Evolutionary conservation across 202 grass and related monocot genomes (phyloP).

Genomic region (Eragrostis tef): DNA sequence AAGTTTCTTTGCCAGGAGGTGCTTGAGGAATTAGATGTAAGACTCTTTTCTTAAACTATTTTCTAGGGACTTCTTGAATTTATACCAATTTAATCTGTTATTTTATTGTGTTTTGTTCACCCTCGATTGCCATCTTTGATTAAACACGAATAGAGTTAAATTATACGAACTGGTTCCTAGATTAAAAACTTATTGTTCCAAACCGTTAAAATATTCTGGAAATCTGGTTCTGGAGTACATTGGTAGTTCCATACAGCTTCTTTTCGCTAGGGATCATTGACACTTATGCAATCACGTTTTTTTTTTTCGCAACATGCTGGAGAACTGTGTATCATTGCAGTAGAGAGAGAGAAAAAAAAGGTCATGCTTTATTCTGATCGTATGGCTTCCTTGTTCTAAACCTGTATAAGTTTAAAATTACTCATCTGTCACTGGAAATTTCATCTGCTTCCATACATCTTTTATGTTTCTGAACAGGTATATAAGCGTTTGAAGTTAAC

Average conservation of each 20-base stretch:
- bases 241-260: neutral
- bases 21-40: constrained; percentile 98
- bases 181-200: neutral
- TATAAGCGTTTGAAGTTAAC: constrained; percentile 92
- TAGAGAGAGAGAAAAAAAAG: neutral
- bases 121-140: constrained; percentile 19
- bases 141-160: neutral
- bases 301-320: neutral
- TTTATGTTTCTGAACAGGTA: constrained; percentile 71
- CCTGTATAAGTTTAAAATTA: neutral
- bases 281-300: neutral
- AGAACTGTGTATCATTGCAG: neutral
- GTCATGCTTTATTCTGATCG: constrained; percentile 2
- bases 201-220: constrained; percentile 22
- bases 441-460: constrained; percentile 32
- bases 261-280: constrained; percentile 1
- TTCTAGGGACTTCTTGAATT: neutral
- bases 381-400: constrained; percentile 27
- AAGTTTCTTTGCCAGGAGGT: constrained; percentile 92
- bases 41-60: constrained; percentile 41
- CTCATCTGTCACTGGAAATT: neutral
- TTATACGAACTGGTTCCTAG: constrained; percentile 18
- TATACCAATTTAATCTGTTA: constrained; percentile 19
- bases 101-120: constrained; percentile 10
- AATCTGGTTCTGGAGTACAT: constrained; percentile 24